Base-by-base conservation (phyloP, 1,284 basidiomycete genomes). In the Moesziomyces antarcticus region DNA sequence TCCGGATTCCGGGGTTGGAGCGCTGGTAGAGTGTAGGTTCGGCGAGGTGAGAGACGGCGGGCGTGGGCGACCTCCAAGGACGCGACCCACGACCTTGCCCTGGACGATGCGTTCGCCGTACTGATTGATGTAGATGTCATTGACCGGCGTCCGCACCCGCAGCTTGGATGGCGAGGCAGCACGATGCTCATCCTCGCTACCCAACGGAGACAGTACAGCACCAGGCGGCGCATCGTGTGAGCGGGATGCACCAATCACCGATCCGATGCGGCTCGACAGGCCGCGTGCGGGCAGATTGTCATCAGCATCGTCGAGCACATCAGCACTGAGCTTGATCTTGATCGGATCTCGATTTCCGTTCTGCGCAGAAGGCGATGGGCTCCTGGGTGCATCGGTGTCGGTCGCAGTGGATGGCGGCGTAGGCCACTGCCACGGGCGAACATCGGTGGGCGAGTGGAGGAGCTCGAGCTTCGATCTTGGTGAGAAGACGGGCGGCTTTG, bases 61-160 rank as follows among this genome's bases (percentile, higher is more conserved):
- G 5, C 59, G 51, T 7, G 70, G 70, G 44, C 73, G 54, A 11
- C 73, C 73, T 18, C 73, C 70, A 2, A 65, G 53, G 3, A 50
- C 58, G 13, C 65, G 54, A 16, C 73, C 73, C 1, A 76, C 65
- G 22, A 76, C 62, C 35, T 70, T 72, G 57, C 73, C 73, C 21
- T 73, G 54, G 18, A 76, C 57, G 2, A 76, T 56, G 5, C 70
- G 43, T 27, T 76, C 73, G 13, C 73, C 73, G 37, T 66, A 76
- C 35, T 73, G 54, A 21, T 76, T 76, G 62, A 76, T 67, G 60
- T 73, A 76, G 44, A 73, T 63, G 48, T 76, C 73, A 24, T 66
- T 53, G 46, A 70, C 45, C 0, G 72, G 61, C 9, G 65, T 62
- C 25, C 51, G 56, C 2, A 57, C 45, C 13, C 56, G 50, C 6